Evolutionary conservation across 176 grass and related monocot species (phyloP), one percentile per base, ranked within the genome.

Genomic region (Tuctoria greenei): DNA sequence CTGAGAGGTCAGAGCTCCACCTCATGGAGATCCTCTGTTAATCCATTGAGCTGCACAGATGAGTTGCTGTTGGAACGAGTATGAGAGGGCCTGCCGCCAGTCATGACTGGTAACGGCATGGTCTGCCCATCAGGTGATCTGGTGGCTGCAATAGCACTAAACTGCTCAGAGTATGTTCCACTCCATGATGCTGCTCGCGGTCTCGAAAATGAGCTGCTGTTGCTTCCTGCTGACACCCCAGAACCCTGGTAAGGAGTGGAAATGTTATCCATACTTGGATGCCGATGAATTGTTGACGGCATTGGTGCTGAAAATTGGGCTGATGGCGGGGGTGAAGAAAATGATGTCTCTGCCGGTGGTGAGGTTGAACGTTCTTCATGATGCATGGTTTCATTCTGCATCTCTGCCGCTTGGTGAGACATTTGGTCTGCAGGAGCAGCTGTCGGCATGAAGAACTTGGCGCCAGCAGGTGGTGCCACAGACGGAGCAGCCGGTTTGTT

Each of bases 121-220:
- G 49, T 47, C 68, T 69, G 84, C 58, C 64, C 51, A 1, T 84
- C 62, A 17, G 88, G 71, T 35, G 75, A 88, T 55, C 34, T 69
- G 58, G 54, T 37, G 15, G 56, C 50, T 16, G 51, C 74, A 13
- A 45, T 67, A 24, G 67, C 25, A 80, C 69, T 76, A 71, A 82
- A 84, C 58, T 86, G 71, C 54, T 92, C 84, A 8, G 83, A 82
- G 67, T 81, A 92, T 66, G 85, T 92, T 46, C 92, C 95, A 43
- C 89, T 88, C 95, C 91, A 99, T 58, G 95, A 99, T 26, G 92
- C 82, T 18, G 92, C 92, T 42, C 91, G 87, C 16, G 86, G 84
- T 79, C 83, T 72, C 21, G 83, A 74, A 36, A 88, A 61, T 55
- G 81, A 86, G 65, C 79, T 79, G 31, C 24, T 80, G 21, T 24